Evolutionary conservation across 2,329 filamentous ascomycete genomes (phyloP).

Genomic region (Samsoniella hepiali): DNA sequence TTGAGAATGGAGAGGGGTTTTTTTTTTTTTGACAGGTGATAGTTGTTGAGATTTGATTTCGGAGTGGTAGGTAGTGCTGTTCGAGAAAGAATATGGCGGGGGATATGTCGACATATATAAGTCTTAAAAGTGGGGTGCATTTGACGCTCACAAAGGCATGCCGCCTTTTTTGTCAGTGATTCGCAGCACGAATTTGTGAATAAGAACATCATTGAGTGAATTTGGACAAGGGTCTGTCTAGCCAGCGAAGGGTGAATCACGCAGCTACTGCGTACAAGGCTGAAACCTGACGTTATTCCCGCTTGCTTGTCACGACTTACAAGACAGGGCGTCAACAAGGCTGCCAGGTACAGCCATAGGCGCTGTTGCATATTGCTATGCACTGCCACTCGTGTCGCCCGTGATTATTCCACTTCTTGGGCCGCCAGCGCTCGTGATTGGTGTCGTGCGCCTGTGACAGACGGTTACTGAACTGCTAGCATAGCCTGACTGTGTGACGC

Average conservation of each 20-base stretch:
- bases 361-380: neutral
- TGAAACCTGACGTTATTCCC: neutral
- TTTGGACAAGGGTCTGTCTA: too few relatives aligned
- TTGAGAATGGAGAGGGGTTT: too few relatives aligned
- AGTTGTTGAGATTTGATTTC: neutral
- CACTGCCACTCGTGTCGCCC: neutral
- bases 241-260: too few relatives aligned
- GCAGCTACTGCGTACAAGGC: neutral
- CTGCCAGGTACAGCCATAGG: neutral
- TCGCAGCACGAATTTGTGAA: neutral
- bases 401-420: neutral
- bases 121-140: constrained; percentile 9
- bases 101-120: neutral
- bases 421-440: neutral
- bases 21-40: too few relatives aligned
- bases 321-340: neutral
- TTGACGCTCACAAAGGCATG: neutral
- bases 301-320: neutral
- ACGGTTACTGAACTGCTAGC: neutral
- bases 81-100: neutral
- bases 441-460: neutral
- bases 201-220: too few relatives aligned
- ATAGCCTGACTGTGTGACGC: neutral
- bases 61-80: neutral
- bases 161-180: neutral